Conservation (phyloP, 2,329 filamentous ascomycete genomes). For the Bipolaris gigantea region DNA sequence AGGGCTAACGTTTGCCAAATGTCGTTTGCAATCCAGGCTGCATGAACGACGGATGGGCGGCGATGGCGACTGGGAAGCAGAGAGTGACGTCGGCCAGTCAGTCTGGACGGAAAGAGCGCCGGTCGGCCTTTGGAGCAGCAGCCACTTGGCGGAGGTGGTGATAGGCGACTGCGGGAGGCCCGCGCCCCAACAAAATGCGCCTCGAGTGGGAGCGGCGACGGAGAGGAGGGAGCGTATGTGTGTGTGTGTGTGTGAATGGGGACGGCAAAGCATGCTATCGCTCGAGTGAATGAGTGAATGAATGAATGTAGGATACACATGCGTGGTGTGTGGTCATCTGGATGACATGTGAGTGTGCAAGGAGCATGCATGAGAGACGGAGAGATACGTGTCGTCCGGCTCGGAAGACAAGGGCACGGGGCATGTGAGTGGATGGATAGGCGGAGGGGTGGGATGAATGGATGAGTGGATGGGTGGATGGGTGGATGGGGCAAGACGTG, state of each 20-base stretch:
- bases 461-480: neutral
- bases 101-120: slow-evolving; percentile 16
- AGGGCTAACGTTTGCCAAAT: neutral
- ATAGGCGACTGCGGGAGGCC: slow-evolving; percentile 18
- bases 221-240: too few relatives aligned
- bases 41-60: neutral
- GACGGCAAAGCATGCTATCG: too few relatives aligned
- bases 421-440: neutral
- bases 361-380: too few relatives aligned
- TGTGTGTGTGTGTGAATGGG: too few relatives aligned
- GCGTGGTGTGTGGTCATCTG: too few relatives aligned
- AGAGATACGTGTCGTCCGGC: too few relatives aligned
- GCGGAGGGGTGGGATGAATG: neutral
- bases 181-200: slow-evolving; percentile 14
- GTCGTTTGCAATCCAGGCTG: neutral
- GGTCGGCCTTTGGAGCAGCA: slow-evolving; percentile 11
- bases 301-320: neutral
- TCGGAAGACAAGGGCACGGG: too few relatives aligned
- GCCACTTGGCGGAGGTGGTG: slow-evolving; percentile 18
- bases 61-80: neutral
- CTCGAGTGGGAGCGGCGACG: slow-evolving; percentile 7
- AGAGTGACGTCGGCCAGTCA: slow-evolving; percentile 17
- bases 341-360: too few relatives aligned
- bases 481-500: too few relatives aligned
- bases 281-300: neutral